A percentile compares a stretch with the other conserved stretches of the same genome.
Evolutionary conservation across 257 asterid species (phyloP).

Genomic region (Solanum dulcamara): DNA sequence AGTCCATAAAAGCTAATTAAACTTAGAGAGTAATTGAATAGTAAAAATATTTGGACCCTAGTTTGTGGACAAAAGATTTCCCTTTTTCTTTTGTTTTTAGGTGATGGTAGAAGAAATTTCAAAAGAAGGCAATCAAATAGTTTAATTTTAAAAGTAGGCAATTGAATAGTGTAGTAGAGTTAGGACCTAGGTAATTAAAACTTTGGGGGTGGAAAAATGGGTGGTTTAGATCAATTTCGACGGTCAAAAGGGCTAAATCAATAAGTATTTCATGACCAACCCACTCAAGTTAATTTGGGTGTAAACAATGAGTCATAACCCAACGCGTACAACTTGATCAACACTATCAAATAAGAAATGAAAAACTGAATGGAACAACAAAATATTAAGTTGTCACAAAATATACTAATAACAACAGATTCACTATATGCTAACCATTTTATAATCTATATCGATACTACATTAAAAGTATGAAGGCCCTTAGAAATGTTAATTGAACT

Average conservation of each 20-base stretch:
- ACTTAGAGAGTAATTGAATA: not conserved
- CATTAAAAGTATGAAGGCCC: not conserved
- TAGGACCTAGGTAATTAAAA: not conserved
- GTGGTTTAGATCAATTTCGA: not conserved
- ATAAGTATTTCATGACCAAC: not conserved
- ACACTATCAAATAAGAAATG: not conserved
- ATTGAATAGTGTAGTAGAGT: not conserved
- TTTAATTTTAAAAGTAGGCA: not conserved
- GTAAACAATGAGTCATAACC: not conserved
- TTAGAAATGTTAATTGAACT: not conserved
- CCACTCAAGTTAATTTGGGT: not conserved
- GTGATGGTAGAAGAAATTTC: not conserved
- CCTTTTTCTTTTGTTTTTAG: not conserved
- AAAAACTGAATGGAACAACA: not conserved
- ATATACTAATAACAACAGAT: not conserved
- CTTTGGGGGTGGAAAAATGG: not conserved
- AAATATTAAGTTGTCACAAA: not conserved
- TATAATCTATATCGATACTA: not conserved
- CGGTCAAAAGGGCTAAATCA: not conserved
- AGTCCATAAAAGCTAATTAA: not conserved
- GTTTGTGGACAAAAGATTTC: not conserved
- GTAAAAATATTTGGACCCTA: not conserved
- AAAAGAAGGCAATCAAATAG: not conserved
- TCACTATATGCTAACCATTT: not conserved
- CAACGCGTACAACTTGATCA: not conserved